Evolutionary conservation across 1,284 basidiomycete species (phyloP).

Genomic region (Sanghuangporus sanghuang): DNA sequence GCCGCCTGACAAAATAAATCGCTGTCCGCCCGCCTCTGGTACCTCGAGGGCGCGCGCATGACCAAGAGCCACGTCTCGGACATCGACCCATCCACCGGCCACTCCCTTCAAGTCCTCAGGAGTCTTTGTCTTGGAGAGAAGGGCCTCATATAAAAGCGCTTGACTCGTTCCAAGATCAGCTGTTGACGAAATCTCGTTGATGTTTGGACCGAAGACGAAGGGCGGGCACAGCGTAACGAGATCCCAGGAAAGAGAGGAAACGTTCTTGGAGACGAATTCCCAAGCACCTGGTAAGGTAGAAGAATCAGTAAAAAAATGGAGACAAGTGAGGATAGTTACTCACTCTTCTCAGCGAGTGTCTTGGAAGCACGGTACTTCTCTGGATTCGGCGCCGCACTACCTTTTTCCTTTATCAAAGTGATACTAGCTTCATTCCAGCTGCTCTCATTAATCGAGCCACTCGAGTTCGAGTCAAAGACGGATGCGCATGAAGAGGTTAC

Average conservation of each 20-base stretch:
- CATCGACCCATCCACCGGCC: slow-evolving; percentile 40
- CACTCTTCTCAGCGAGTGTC: slow-evolving; percentile 16
- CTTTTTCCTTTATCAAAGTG: slow-evolving; percentile 8
- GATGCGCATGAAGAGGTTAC: slow-evolving; percentile 15
- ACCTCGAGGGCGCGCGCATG: slow-evolving; percentile 39
- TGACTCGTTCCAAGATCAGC: slow-evolving; percentile 10
- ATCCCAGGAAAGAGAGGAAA: slow-evolving; percentile 16
- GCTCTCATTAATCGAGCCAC: slow-evolving; percentile 7
- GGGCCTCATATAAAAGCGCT: slow-evolving; percentile 7
- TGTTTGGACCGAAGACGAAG: slow-evolving; percentile 15
- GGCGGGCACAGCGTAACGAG: slow-evolving; percentile 18
- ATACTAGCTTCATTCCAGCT: slow-evolving; percentile 17
- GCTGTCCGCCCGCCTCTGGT: slow-evolving; percentile 35
- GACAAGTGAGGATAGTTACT: not conserved
- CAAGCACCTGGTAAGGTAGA: slow-evolving; percentile 18
- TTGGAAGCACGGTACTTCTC: slow-evolving; percentile 17
- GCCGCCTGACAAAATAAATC: slow-evolving; percentile 31
- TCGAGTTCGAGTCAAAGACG: not conserved
- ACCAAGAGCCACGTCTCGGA: slow-evolving; percentile 40
- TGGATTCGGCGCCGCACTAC: slow-evolving; percentile 1
- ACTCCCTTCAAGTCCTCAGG: slow-evolving; percentile 20
- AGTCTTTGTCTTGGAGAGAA: slow-evolving; percentile 9
- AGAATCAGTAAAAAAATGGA: not conserved
- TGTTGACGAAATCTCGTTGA: slow-evolving; percentile 12
- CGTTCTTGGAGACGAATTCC: slow-evolving; percentile 20